phyloP scores from a whole-genome alignment of 169 alveolate genomes.

The Eimeria tenella region DNA sequence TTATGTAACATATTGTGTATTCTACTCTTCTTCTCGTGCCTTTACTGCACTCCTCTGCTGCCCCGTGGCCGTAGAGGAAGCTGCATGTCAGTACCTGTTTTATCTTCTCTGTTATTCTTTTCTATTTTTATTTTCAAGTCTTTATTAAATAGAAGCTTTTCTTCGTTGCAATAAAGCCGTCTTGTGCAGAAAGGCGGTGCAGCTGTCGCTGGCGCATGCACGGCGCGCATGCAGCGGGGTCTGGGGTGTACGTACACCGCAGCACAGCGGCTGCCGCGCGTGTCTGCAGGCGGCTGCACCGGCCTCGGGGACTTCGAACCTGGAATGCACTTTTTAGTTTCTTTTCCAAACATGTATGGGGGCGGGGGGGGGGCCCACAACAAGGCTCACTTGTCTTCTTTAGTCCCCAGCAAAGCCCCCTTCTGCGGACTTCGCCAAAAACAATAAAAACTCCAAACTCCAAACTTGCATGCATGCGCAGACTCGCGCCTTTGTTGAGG shows the following conservation, averaged over 20 bases:
- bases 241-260: no score
- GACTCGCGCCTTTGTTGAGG: no score
- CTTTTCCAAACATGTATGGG: constrained; percentile 59
- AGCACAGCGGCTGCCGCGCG: not conserved
- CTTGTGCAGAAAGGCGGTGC: no score
- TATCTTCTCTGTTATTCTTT: no score
- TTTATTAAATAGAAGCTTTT: not conserved
- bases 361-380: constrained; percentile 44
- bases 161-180: not conserved
- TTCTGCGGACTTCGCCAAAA: no score
- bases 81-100: not conserved
- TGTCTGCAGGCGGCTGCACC: constrained; percentile 61
- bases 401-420: no score
- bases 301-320: constrained; percentile 60
- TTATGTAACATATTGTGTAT: no score
- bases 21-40: not conserved
- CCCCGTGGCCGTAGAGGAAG: not conserved
- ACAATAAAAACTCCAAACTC: no score
- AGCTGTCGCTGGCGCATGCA: no score
- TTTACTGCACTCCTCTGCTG: not conserved
- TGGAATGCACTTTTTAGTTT: constrained; percentile 55
- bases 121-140: no score
- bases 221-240: no score
- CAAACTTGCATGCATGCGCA: no score
- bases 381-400: constrained; percentile 1